phyloP scores from a whole-genome alignment of 257 asterid species.

The Salvia splendens region DNA sequence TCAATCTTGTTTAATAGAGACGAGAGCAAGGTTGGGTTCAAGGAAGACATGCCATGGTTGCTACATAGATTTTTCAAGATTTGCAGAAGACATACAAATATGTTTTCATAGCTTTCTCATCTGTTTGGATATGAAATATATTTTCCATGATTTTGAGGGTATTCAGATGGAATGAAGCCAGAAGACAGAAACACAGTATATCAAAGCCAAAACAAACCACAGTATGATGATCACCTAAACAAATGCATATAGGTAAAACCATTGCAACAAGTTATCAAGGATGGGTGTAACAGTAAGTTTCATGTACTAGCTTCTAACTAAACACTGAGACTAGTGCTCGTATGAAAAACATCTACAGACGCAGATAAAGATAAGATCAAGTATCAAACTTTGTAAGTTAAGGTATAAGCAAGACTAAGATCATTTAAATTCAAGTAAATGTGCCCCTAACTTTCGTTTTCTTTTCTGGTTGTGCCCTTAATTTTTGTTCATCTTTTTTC shows the following conservation, averaged over 20 bases:
- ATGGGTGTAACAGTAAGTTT: background rate
- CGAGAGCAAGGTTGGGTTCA: constrained; percentile 32
- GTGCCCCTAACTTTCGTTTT: background rate
- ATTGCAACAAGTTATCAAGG: background rate
- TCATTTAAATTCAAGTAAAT: constrained; percentile 9
- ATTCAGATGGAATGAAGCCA: too few relatives aligned
- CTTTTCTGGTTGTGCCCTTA: too few relatives aligned
- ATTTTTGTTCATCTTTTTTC: background rate
- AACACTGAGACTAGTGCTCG: too few relatives aligned
- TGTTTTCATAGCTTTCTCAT: too few relatives aligned
- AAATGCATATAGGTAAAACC: background rate
- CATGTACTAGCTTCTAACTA: background rate
- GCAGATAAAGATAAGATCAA: too few relatives aligned
- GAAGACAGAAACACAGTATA: too few relatives aligned
- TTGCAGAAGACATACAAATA: background rate
- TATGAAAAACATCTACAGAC: too few relatives aligned
- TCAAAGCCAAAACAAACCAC: too few relatives aligned
- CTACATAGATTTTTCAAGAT: constrained; percentile 43
- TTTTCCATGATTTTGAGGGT: too few relatives aligned
- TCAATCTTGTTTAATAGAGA: constrained; percentile 35
- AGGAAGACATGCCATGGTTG: constrained; percentile 48
- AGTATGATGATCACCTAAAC: too few relatives aligned
- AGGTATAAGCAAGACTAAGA: background rate
- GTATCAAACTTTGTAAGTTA: background rate
- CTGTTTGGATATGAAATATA: too few relatives aligned